Evolutionary conservation across 768 basidiomycete genomes (phyloP).

Genomic region (Calocera cornea): DNA sequence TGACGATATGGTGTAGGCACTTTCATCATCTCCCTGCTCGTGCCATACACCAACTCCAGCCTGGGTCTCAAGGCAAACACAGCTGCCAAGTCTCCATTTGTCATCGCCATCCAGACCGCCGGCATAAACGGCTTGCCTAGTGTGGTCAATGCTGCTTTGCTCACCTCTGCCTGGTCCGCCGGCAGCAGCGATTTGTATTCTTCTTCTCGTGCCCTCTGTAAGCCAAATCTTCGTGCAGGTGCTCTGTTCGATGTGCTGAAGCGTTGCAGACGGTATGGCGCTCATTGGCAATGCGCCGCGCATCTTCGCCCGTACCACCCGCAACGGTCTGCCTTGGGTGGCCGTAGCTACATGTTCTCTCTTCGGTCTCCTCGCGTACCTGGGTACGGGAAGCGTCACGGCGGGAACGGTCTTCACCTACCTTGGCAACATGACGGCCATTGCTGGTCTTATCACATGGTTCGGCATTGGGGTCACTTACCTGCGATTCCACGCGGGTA

Average conservation of each 20-base stretch:
- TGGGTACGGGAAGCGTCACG: slow-evolving; percentile 9
- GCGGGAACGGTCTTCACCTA: slow-evolving; percentile 26
- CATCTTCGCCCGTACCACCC: slow-evolving; percentile 24
- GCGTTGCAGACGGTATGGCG: slow-evolving; percentile 22
- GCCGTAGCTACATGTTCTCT: slow-evolving; percentile 13
- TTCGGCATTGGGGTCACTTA: slow-evolving; percentile 24
- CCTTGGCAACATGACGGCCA: slow-evolving; percentile 23
- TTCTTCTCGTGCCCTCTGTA: slow-evolving; percentile 22
- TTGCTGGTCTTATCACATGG: slow-evolving; percentile 24
- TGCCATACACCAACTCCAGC: slow-evolving; percentile 21
- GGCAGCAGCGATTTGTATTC: slow-evolving; percentile 26
- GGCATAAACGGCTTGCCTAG: slow-evolving; percentile 29
- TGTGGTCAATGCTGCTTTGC: slow-evolving; percentile 29
- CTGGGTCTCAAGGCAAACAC: slow-evolving; percentile 18
- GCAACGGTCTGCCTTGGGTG: slow-evolving; percentile 24
- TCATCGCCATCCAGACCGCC: slow-evolving; percentile 28
- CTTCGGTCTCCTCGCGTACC: slow-evolving; percentile 16
- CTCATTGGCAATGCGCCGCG: slow-evolving; percentile 25
- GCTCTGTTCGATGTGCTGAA: slow-evolving; percentile 7
- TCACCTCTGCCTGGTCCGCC: slow-evolving; percentile 29
- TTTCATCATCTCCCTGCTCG: slow-evolving; percentile 27
- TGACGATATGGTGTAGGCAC: too few species aligned
- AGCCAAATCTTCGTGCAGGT: neutral
- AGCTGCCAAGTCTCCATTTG: slow-evolving; percentile 27
- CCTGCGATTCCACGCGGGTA: slow-evolving; percentile 27